Evolutionary conservation across 176 grass and related monocot species (phyloP), one percentile per base, ranked within the genome.

Genomic region (Zea luxurians): DNA sequence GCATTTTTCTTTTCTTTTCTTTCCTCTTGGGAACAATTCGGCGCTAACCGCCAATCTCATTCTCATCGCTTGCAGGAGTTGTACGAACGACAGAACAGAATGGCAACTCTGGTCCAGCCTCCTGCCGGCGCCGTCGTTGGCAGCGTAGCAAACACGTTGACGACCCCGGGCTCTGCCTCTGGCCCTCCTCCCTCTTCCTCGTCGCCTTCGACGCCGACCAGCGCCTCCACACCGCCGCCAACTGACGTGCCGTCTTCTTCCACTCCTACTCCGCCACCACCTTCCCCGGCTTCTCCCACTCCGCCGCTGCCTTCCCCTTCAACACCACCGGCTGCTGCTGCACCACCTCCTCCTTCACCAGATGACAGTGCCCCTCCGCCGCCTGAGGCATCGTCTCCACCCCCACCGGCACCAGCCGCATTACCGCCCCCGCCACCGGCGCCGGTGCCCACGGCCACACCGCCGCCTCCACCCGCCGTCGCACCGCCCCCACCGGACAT

Each of bases 91-190:
- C 27, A 27, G 27, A 27, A 11, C 36, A 63, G 16, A 17, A 88
- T 83, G 81, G 79, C 81, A 74, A 80, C 53, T 75, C 81, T 88
- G 54, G 81, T 88, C 45, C 86, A 88, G 52, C 61, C 17, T 13
- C 38, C 20, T 0, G 40, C 47, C 34, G 5, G 10, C 7, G 13
- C 44, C 45, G 17, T 11, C 37, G 43, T 48, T 15, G 64, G 61
- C 48, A 34, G 10, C 69, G 70, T 48, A 15, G 61, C 36, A 38
- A 44, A 52, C 68, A 13, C 52, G 10, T 6, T 77, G 64, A 11
- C 55, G 44, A 55, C 7, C 15, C 13, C 55, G 12, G 77, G 17
- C 61, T 49, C 13, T 6, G 77, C 12, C 61, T 49, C 13, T 6
- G 10, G n/a, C 6, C 50, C 55, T 8, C 58, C 50, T 20, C 75